Percentiles rank a stretch among this genome's conserved stretches.
Evolutionary conservation across 2,329 filamentous ascomycete species (phyloP).

Genomic region (Neofusicoccum cordaticola): DNA sequence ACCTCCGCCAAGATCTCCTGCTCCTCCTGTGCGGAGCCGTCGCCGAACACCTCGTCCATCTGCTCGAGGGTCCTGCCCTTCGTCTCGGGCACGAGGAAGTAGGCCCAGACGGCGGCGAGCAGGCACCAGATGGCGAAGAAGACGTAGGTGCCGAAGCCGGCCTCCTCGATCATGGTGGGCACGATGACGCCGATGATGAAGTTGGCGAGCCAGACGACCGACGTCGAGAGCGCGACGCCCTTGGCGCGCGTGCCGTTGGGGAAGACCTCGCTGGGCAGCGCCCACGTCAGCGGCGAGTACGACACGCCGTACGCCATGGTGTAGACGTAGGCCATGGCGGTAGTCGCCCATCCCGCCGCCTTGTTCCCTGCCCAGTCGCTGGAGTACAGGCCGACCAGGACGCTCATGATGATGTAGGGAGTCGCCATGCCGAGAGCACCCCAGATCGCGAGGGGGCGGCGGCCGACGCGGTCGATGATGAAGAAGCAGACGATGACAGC

Average conservation of each 20-base stretch:
- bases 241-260: slow-evolving; percentile 18
- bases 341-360: slow-evolving; percentile 54
- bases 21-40: slow-evolving; percentile 30
- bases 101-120: slow-evolving; percentile 34
- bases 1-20: slow-evolving; percentile 23
- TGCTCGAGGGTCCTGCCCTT: slow-evolving; percentile 34
- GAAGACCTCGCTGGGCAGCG: slow-evolving; percentile 19
- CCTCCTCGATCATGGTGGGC: slow-evolving; percentile 60
- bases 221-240: slow-evolving; percentile 59
- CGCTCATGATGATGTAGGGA: slow-evolving; percentile 50
- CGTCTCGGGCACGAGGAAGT: slow-evolving; percentile 35
- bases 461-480: slow-evolving; percentile 23
- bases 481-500: slow-evolving; percentile 19
- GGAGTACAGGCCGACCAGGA: slow-evolving; percentile 54
- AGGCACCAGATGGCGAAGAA: slow-evolving; percentile 39
- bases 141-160: slow-evolving; percentile 43
- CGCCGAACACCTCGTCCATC: slow-evolving; percentile 38
- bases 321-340: slow-evolving; percentile 44
- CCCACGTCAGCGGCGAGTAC: slow-evolving; percentile 31
- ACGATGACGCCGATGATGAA: slow-evolving; percentile 64
- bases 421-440: slow-evolving; percentile 24
- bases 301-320: slow-evolving; percentile 58
- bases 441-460: slow-evolving; percentile 20
- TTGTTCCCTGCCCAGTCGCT: slow-evolving; percentile 51
- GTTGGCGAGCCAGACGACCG: slow-evolving; percentile 63